Evolutionary conservation across 1,284 basidiomycete genomes (phyloP), one percentile per base, ranked within the genome.

Genomic region (Sporisorium reilianum): DNA sequence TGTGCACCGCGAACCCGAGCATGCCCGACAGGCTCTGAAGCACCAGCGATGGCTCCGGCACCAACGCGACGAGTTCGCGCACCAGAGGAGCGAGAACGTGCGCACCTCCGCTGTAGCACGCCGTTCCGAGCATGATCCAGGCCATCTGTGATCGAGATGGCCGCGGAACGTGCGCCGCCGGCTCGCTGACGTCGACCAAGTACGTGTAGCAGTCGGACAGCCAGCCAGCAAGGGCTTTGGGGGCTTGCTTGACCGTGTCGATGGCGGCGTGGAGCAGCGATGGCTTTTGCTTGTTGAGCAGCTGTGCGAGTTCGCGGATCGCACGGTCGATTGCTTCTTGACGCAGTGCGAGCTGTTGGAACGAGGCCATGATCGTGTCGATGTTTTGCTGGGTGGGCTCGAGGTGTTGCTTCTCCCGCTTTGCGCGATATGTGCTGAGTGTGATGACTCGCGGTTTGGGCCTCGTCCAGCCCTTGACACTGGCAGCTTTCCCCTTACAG

Each of bases 1-100:
- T 66, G 18, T 72, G 68, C 3, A 53, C 48, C 34, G 46, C n/a
- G 14, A 57, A 23, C 12, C 49, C 50, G 14, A 53, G 26, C 20
- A 41, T 20, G 26, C 41, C 32, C 6, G 51, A 20, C 9, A 51
- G 22, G 23, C 23, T 45, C 0, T 55, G 44, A 10, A 25, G 23
- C 42, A 34, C 25, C 10, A 52, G 11, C n/a, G 30, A 18, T 11
- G 34, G 11, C 5, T 52, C 62, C 10, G 34, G 46, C 7, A 51
- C 22, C n/a, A 11, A 20, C 16, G 60, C 46, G 1, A 40, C 8
- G 8, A 55, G 2, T 12, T 49, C 44, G 18, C 25, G 30, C 2
- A 57, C 16, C 20, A 48, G 18, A 16, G 44, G 18, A 28, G 28
- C 56, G 4, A 53, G 20, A 10, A 36, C 23, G 18, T 46, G 50